Evolutionary conservation across 441 rosid genomes (phyloP).

Genomic region (Brassica hybrid): DNA sequence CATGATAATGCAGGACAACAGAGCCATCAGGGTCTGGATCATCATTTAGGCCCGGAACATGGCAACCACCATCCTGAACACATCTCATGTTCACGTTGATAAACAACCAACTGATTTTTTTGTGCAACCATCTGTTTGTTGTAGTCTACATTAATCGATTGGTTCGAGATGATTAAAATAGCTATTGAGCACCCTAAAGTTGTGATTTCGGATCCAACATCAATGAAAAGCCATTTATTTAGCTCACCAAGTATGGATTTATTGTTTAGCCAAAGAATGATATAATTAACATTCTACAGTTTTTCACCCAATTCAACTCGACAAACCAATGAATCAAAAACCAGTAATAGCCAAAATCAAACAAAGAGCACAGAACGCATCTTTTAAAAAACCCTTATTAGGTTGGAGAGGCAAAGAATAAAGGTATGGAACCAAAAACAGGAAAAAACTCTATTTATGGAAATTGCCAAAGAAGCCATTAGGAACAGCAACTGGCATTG

Average conservation of each 20-base stretch:
- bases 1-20: slow-evolving; percentile 53
- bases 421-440: slow-evolving; percentile 7
- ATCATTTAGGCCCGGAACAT: slow-evolving; percentile 80
- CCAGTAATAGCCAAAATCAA: slow-evolving; percentile 9
- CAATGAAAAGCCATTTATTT: neutral
- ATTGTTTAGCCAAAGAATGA: neutral
- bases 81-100: neutral
- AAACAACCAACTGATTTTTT: slow-evolving; percentile 11
- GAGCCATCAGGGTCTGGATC: slow-evolving; percentile 91
- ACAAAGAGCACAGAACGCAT: neutral
- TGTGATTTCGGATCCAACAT: neutral
- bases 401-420: slow-evolving; percentile 31
- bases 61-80: slow-evolving; percentile 84
- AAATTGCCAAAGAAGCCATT: slow-evolving; percentile 55
- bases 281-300: neutral
- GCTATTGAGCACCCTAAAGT: neutral
- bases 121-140: neutral
- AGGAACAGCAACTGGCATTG: slow-evolving; percentile 53
- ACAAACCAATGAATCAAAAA: neutral
- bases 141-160: neutral
- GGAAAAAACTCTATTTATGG: slow-evolving; percentile 43
- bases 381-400: neutral
- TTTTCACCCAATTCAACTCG: neutral
- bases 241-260: neutral
- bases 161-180: neutral